phyloP scores from a whole-genome alignment of 202 grass and related monocot genomes.

The Setaria viridis region DNA sequence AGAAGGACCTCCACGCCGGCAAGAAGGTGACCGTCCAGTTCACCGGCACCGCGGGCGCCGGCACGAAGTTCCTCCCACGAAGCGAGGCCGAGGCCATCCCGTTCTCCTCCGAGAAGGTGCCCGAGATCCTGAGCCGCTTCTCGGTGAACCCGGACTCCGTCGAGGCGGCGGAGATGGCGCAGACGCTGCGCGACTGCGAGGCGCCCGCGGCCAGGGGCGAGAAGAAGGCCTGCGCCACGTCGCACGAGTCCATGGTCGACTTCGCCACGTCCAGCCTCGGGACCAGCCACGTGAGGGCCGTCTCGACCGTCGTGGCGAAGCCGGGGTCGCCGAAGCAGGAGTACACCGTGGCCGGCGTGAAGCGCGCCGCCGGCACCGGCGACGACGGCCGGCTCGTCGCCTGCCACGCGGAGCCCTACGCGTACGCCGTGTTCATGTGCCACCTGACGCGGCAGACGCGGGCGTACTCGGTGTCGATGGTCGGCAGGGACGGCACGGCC shows the following conservation, averaged over 20 bases:
- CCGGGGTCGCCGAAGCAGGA: constrained; percentile 55
- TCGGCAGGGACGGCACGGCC: constrained; percentile 61
- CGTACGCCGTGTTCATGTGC: constrained; percentile 91
- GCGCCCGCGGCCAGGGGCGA: constrained; percentile 52
- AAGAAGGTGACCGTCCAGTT: constrained; percentile 67
- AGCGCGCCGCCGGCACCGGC: constrained; percentile 31
- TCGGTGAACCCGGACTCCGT: constrained; percentile 58
- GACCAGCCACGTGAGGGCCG: constrained; percentile 62
- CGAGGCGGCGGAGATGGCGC: constrained; percentile 62
- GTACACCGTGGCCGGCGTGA: constrained; percentile 69
- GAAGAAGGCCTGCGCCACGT: constrained; percentile 87
- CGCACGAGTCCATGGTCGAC: constrained; percentile 93
- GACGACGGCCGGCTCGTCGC: constrained; percentile 51
- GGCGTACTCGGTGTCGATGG: constrained; percentile 79
- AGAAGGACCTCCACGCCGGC: constrained; percentile 68
- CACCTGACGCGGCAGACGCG: constrained; percentile 66
- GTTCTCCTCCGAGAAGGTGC: constrained; percentile 71
- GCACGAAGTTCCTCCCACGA: constrained; percentile 54
- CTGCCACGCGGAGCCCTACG: constrained; percentile 85
- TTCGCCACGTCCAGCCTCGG: constrained; percentile 72
- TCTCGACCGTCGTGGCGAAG: constrained; percentile 53
- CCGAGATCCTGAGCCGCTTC: constrained; percentile 71
- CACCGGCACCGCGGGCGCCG: constrained; percentile 37
- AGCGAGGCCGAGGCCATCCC: constrained; percentile 68
- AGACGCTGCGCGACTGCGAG: constrained; percentile 80